Evolutionary conservation across 2,329 filamentous ascomycete genomes (phyloP).

Genomic region (Basipetospora chlamydospora): DNA sequence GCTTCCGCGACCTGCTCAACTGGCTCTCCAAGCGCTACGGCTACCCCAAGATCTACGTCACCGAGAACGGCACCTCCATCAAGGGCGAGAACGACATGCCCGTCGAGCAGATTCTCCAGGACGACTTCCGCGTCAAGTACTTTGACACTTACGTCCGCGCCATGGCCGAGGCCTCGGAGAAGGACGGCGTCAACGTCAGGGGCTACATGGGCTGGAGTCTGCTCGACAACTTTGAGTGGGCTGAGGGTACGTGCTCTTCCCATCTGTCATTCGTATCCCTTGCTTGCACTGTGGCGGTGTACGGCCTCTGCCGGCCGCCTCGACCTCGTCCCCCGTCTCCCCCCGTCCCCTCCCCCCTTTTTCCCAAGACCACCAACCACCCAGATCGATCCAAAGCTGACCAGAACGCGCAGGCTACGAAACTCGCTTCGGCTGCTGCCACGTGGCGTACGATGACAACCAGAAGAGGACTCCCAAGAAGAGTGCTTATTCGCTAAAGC

Average conservation of each 20-base stretch:
- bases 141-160: constrained; percentile 65
- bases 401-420: no score
- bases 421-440: no score
- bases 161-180: constrained; percentile 54
- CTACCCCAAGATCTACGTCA: constrained; percentile 68
- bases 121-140: constrained; percentile 71
- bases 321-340: not conserved
- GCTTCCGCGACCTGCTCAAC: constrained; percentile 62
- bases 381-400: no score
- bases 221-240: constrained; percentile 86
- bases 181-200: constrained; percentile 64
- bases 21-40: constrained; percentile 69
- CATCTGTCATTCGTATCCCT: no score
- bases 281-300: constrained; percentile 19
- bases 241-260: no score
- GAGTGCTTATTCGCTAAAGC: constrained; percentile 57
- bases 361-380: constrained; percentile 43
- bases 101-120: constrained; percentile 56
- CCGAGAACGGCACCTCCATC: constrained; percentile 76
- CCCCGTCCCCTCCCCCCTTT: not conserved
- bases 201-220: constrained; percentile 81
- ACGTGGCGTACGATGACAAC: constrained; percentile 65
- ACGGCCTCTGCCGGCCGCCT: not conserved
- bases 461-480: constrained; percentile 76
- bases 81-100: constrained; percentile 69